These are phyloP conservation scores for Clonostachys solani DNA, from an alignment of 2,329 filamentous ascomycete genomes.

Conservation along the genomic window DNA sequence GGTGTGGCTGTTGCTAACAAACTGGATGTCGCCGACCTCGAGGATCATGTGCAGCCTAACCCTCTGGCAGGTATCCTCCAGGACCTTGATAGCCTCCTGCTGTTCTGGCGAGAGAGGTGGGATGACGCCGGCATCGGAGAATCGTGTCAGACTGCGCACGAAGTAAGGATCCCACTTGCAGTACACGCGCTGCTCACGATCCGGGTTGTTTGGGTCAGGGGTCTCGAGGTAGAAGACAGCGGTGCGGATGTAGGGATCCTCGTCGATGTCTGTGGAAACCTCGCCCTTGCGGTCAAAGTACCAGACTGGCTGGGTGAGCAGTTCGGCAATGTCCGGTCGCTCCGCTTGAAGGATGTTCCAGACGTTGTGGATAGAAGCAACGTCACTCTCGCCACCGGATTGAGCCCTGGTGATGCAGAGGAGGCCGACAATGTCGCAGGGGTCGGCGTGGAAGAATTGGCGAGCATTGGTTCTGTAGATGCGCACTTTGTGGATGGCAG, in stretches of 20 bases:
- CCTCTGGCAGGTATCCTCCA: conserved; percentile 69
- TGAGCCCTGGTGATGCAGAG: conserved; percentile 74
- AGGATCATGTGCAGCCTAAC: conserved; percentile 79
- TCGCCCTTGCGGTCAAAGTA: conserved; percentile 92
- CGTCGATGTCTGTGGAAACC: conserved; percentile 52
- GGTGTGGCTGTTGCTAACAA: conserved; percentile 74
- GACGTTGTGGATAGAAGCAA: conserved; percentile 72
- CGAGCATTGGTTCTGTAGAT: conserved; percentile 85
- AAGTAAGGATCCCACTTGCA: conserved; percentile 92
- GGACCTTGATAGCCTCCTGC: conserved; percentile 55
- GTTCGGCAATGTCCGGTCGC: conserved; percentile 72
- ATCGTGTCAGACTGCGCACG: conserved; percentile 69
- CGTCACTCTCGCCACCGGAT: conserved; percentile 78
- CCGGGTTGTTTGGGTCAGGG: conserved; percentile 28
- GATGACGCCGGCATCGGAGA: conserved; percentile 56
- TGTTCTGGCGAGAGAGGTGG: conserved; percentile 37
- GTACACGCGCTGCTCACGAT: conserved; percentile 16
- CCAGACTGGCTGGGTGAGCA: conserved; percentile 75
- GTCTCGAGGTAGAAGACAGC: conserved; percentile 75
- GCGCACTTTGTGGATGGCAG: conserved; percentile 78
- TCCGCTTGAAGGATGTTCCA: conserved; percentile 75
- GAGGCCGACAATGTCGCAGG: conserved; percentile 77
- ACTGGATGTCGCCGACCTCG: conserved; percentile 85
- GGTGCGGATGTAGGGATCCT: conserved; percentile 70
- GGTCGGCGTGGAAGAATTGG: conserved; percentile 60